A percentile compares a stretch with the other conserved stretches of the same genome.
Evolutionary conservation across 2,329 filamentous ascomycete species (phyloP).

Genomic region (Colletotrichum spinosum): DNA sequence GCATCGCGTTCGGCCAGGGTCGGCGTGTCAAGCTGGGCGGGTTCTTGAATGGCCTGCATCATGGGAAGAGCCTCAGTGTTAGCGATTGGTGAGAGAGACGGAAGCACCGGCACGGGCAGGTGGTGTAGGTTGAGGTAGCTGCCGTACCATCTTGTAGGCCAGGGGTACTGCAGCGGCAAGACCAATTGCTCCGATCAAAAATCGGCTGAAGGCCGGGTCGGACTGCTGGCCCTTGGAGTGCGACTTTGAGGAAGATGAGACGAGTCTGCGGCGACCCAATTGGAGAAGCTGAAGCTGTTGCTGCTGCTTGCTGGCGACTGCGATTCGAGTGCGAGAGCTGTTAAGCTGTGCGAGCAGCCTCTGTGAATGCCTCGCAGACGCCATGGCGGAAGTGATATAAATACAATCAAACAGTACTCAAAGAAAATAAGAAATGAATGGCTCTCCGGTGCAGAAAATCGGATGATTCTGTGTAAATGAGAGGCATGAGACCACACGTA

Average conservation of each 20-base stretch:
- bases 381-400: conserved; percentile 30
- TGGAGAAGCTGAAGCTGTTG: conserved; percentile 22
- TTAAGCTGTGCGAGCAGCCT: conserved; percentile 35
- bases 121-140: conserved; percentile 5
- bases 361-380: conserved; percentile 18
- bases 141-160: conserved; percentile 69
- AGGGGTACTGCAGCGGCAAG: conserved; percentile 64
- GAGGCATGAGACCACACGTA: conserved; percentile 32
- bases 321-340: conserved; percentile 26
- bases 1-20: conserved; percentile 88
- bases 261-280: conserved; percentile 35
- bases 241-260: conserved; percentile 34
- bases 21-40: conserved; percentile 67
- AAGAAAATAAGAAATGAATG: conserved; percentile 25
- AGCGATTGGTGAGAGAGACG: conserved; percentile 32
- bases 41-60: conserved; percentile 54
- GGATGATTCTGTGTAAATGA: conserved; percentile 31
- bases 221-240: conserved; percentile 31
- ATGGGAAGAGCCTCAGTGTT: conserved; percentile 2
- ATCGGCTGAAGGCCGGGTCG: conserved; percentile 23
- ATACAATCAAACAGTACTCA: conserved; percentile 11
- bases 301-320: conserved; percentile 16
- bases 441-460: conserved; percentile 21
- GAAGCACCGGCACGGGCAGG: conserved; percentile 22
- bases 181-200: conserved; percentile 51